Evolutionary conservation across 768 basidiomycete genomes (phyloP), one percentile per base, ranked within the genome.

Genomic region (Ramaria sp.): DNA sequence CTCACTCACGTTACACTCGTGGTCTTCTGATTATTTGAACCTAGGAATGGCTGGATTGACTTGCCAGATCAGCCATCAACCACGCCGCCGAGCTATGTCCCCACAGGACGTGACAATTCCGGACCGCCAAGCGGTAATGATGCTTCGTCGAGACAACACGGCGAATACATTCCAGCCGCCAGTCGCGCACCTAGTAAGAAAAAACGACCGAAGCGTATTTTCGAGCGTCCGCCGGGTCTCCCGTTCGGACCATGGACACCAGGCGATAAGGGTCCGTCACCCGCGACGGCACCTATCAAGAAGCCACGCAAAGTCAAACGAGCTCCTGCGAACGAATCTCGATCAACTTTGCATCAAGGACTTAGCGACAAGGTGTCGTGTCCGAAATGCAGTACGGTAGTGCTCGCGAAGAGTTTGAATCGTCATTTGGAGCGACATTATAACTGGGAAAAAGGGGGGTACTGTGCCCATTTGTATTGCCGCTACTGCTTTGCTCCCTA

Each of bases 241-340:
- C 51, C 51, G 9, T 31, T 52, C 20, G 51, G 51, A 7, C 51
- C 51, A 34, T 52, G 51, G 51, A 52, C 24, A n/a, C 51, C 51
- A 20, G 37, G 34, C 34, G 51, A 52, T 19, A 34, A 9, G 37
- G 20, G 20, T 13, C 31, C 51, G 17, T 22, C 34, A 7, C 33
- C 37, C 13, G 37, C 9, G 1, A 15, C 4, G 19, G n/a, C 33
- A 15, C 51, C 19, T 3, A 4, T 27, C 15, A 52, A 39, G 37
- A 37, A 38, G 37, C 24, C 48, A 20, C 51, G 51, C 11, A 52
- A 39, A 38, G 51, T 39, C 20, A 10, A 19, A 20, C 31, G 37
- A 22, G 33, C 37, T 27, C 51, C 51, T 13, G 7, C 48, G 31
- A 17, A 30, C 13, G 19, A 4, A 19, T 19, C 33, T n/a, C 12